A percentile compares a stretch with the other conserved stretches of the same genome.
These are phyloP conservation scores for Phytophthora syringae DNA, from an alignment of 352 stramenopile genomes.

Conservation along the genomic window DNA sequence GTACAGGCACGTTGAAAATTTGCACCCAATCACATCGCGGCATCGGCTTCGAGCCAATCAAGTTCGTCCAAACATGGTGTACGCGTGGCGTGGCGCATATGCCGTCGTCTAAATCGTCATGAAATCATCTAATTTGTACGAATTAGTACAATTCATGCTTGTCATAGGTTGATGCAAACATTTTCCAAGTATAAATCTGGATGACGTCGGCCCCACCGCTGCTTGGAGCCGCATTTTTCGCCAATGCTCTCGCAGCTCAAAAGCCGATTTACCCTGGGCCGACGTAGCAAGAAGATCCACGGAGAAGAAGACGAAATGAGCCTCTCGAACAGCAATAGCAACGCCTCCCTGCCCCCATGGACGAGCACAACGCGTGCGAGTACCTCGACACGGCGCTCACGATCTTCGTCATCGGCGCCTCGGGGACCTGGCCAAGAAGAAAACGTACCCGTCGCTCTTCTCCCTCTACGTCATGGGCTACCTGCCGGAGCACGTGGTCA, in stretches of 20 bases:
- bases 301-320: conserved; percentile 45
- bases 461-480: conserved; percentile 82
- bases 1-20: conserved; percentile 26
- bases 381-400: conserved; percentile 76
- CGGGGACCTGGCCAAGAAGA: conserved; percentile 92
- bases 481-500: conserved; percentile 82
- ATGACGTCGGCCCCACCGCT: conserved; percentile 20
- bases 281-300: conserved; percentile 50
- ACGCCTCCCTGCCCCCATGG: conserved; percentile 18
- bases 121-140: background rate
- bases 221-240: conserved; percentile 18
- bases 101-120: background rate
- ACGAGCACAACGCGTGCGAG: conserved; percentile 70
- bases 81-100: conserved; percentile 5
- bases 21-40: too few relatives aligned
- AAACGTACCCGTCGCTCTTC: conserved; percentile 93
- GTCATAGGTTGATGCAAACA: conserved; percentile 40
- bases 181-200: too few relatives aligned
- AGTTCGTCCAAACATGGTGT: background rate
- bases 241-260: conserved; percentile 54
- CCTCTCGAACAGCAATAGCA: conserved; percentile 36
- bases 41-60: conserved; percentile 2
- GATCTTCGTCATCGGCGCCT: conserved; percentile 89
- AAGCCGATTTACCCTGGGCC: conserved; percentile 50
- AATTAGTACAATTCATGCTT: conserved; percentile 4